Evolutionary conservation across 108 stramenopile genomes (phyloP), one percentile per base, ranked within the genome.

Genomic region (Cyclotella baltica): DNA sequence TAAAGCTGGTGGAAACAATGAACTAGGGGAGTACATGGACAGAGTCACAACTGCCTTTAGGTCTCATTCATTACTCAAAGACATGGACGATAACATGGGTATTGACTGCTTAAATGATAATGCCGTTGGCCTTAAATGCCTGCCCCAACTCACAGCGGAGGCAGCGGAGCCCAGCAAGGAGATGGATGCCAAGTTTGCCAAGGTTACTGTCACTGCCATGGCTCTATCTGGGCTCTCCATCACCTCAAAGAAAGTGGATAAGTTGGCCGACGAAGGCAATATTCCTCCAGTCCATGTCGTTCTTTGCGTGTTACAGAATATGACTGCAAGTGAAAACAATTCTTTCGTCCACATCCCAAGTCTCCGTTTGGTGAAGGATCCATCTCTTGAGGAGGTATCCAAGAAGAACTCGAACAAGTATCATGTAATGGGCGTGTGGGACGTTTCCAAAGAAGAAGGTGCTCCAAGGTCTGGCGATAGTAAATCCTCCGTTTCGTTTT

Each of bases 351-450:
- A 61, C 34, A 2, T 61, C 31, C 59, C 59, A 31, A 34, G 59
- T 34, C 1, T 61, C 20, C 16, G 59, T 34, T 13, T 61, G 0
- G 59, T 61, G 5, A 61, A 61, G 0, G 59, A 61, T 61, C 31
- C 59, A 18, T 61, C 59, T 34, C 30, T 11, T n/a, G n/a, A n/a
- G 11, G 33, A 11, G 13, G 13, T n/a, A 1, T 1, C 33, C 3
- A 61, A 61, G 20, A 61, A 61, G 31, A 61, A 61, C n/a, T 61
- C 30, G 10, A n/a, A 10, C 31, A 61, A 61, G 59, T 34, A 61
- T 18, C 59, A 61, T 22, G 59, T 61, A 15, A 33, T 61, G 31
- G 59, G 59, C 33, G 33, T 61, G 33, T 61, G 59, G 59, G 59
- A 61, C 34, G 1, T 34, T 61, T 18, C 33, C 10, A 31, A 61